A percentile compares a stretch with the other conserved stretches of the same genome.
Evolutionary conservation across 768 basidiomycete genomes (phyloP).

Genomic region (Suillus placidus): DNA sequence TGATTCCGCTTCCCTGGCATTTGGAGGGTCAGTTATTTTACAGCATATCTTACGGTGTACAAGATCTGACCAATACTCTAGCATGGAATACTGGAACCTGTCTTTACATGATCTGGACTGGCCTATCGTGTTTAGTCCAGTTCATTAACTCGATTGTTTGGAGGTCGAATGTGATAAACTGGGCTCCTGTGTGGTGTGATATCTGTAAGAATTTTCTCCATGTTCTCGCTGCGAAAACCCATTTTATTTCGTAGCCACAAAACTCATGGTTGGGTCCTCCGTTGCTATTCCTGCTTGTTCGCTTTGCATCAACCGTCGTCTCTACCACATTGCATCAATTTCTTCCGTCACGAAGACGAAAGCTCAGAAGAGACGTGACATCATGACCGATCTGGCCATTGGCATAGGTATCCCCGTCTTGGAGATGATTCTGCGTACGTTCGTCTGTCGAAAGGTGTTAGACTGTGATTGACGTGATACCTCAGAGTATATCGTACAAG

Average conservation of each 20-base stretch:
- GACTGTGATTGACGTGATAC: neutral
- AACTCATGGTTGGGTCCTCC: slow-evolving; percentile 16
- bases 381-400: slow-evolving; percentile 48
- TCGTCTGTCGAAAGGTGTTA: too few species aligned
- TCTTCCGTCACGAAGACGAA: slow-evolving; percentile 52
- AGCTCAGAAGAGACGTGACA: slow-evolving; percentile 44
- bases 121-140: slow-evolving; percentile 39
- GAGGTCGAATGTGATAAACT: slow-evolving; percentile 42
- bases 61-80: slow-evolving; percentile 9
- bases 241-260: slow-evolving; percentile 19
- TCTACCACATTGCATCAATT: slow-evolving; percentile 40
- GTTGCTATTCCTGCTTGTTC: slow-evolving; percentile 31
- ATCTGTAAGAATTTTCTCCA: slow-evolving; percentile 45
- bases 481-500: slow-evolving; percentile 54
- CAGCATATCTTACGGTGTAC: neutral
- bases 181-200: slow-evolving; percentile 63
- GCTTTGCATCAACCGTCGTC: slow-evolving; percentile 40
- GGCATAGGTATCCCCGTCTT: slow-evolving; percentile 51
- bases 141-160: slow-evolving; percentile 60
- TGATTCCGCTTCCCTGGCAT: slow-evolving; percentile 71
- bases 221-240: slow-evolving; percentile 5
- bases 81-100: slow-evolving; percentile 52
- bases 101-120: slow-evolving; percentile 49
- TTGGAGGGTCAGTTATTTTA: slow-evolving; percentile 29
- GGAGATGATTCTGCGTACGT: slow-evolving; percentile 48